Evolutionary conservation across 2,329 filamentous ascomycete genomes (phyloP), one percentile per base, ranked within the genome.

Genomic region (Fusarium torreyae): DNA sequence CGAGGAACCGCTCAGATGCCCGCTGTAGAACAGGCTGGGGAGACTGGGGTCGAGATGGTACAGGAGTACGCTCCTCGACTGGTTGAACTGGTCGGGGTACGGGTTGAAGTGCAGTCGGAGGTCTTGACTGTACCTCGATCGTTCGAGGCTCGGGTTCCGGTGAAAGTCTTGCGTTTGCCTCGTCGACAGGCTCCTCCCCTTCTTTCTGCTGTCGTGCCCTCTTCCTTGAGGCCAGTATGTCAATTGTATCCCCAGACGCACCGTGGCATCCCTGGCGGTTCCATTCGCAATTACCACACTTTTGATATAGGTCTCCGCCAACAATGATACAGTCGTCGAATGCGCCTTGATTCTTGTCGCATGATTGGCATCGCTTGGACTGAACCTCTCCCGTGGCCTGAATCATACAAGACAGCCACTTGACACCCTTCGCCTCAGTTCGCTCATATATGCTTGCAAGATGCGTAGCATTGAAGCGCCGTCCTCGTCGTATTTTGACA

Each of bases 251-350:
- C 7, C 67, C 74, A n/a, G 74, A 74, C 2, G 75, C 75, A 14
- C 72, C 75, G 43, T 79, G 78, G 43, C 81, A 82, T 18, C 76
- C 76, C 53, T 79, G 77, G 4, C 78, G 79, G 63, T 82, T 83
- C 84, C 84, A 86, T 68, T 85, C 82, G 65, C 84, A 86, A 65
- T 86, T 86, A 31, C 83, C 84, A 59, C 84, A 86, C 28, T 82
- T 81, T 5, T 80, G 80, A 53, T 85, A 84, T 6, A 82, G 75
- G 8, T 75, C 72, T 6, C 78, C 80, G 7, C 79, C 80, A 15
- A 84, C 74, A 24, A 82, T 78, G 49, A 86, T 78, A 70, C 84
- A 86, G 7, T 80, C 77, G 3, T 80, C 79, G 66, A 84, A 86
- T 0, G 80, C 80, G 0, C 84, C 84, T 22, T 80, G 76, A 26